Conservation (phyloP, 805 yeast genomes). For the Candida alai region DNA sequence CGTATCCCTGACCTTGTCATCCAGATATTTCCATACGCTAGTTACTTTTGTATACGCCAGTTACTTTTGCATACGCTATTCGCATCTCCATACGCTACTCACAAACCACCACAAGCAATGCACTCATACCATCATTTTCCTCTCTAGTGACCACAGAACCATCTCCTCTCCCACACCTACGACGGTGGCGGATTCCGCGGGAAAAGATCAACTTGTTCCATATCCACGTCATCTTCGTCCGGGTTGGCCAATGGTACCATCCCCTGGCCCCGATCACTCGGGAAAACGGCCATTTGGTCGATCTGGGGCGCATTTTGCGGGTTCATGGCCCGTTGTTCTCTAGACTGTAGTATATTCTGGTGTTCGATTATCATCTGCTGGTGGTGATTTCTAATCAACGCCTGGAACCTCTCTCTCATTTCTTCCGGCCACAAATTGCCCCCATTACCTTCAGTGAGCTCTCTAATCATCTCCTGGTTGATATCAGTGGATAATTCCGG, state of each 20-base stretch:
- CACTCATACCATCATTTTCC: too few relatives aligned
- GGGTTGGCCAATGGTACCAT: too few relatives aligned
- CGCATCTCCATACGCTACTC: too few relatives aligned
- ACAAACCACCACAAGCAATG: too few relatives aligned
- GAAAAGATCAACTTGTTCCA: constrained; percentile 25
- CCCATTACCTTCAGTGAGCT: constrained; percentile 26
- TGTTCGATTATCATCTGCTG: constrained; percentile 2
- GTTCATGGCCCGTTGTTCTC: constrained; percentile 12
- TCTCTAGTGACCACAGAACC: too few relatives aligned
- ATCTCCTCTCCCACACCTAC: too few relatives aligned
- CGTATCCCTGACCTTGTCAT: too few relatives aligned
- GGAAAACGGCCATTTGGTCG: constrained; percentile 39
- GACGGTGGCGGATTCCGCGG: constrained; percentile 14
- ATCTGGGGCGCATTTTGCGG: constrained; percentile 40
- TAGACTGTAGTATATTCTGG: constrained; percentile 6
- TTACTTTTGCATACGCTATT: too few relatives aligned
- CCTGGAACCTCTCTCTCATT: constrained; percentile 30
- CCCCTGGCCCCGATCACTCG: constrained; percentile 20
- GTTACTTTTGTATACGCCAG: too few relatives aligned
- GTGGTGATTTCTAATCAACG: constrained; percentile 17
- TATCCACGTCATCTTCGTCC: constrained; percentile 30
- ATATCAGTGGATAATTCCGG: constrained; percentile 24
- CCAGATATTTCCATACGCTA: too few relatives aligned
- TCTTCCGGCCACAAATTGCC: constrained; percentile 29
- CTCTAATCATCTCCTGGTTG: constrained; percentile 30